Conservation (phyloP, 495 filamentous ascomycete species). For the Penicillium goetzii region DNA sequence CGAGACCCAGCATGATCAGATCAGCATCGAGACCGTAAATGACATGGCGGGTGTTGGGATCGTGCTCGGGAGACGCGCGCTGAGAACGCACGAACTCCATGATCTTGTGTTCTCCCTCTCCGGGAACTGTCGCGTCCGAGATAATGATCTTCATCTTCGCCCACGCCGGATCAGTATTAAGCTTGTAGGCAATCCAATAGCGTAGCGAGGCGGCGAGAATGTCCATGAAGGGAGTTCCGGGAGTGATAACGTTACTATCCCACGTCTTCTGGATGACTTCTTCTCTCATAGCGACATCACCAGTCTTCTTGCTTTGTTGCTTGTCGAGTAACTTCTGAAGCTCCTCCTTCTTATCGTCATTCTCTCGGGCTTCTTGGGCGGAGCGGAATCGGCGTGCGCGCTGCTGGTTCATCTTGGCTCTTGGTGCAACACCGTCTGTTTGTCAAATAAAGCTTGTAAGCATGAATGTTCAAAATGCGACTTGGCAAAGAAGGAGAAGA, state of each 20-base stretch:
- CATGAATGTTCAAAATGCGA: background rate
- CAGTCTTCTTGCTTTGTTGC: conserved; percentile 63
- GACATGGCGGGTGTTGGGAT: conserved; percentile 95
- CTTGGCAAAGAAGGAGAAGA: background rate
- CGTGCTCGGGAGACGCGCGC: conserved; percentile 82
- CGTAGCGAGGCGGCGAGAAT: conserved; percentile 87
- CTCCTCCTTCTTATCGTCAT: conserved; percentile 87
- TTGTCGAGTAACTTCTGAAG: conserved; percentile 76
- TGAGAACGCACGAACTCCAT: conserved; percentile 98
- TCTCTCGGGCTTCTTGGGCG: conserved; percentile 90
- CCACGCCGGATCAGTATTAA: conserved; percentile 97
- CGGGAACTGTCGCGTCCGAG: conserved; percentile 95
- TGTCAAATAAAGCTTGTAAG: conserved; percentile 7
- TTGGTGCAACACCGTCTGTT: conserved; percentile 86
- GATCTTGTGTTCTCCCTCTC: conserved; percentile 99
- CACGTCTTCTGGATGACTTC: conserved; percentile 85
- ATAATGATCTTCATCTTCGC: conserved; percentile 95
- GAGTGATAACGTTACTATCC: conserved; percentile 96
- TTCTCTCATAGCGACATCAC: conserved; percentile 62
- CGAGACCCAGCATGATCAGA: conserved; percentile 97
- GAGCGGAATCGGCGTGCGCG: conserved; percentile 89
- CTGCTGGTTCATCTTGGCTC: conserved; percentile 98
- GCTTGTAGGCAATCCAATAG: conserved; percentile 96
- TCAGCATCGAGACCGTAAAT: conserved; percentile 95
- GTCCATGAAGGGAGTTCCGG: conserved; percentile 98